Base-by-base conservation (phyloP, 768 basidiomycete species). In the Leccinellum albellum region DNA sequence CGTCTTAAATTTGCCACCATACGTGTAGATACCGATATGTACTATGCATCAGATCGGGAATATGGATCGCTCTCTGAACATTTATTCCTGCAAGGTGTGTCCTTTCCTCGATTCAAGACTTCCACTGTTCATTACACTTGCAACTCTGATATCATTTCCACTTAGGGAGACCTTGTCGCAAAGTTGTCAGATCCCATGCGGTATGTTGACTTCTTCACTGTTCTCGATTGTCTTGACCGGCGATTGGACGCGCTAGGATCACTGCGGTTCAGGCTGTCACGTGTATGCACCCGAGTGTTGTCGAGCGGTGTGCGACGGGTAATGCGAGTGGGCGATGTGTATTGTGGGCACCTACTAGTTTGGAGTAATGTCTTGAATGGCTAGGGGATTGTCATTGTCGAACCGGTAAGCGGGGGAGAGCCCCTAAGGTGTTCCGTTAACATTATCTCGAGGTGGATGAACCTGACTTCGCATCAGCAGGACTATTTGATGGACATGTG, bases 251-350 rank as follows among this genome's bases (percentile, higher is more conserved):
- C 2, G 12, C 12, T 59, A 91, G 88, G 61, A 86, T 93, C 58
- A 82, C 87, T 21, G 91, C 91, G 1, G 86, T 87, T 4, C 91
- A 92, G 71, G 90, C 91, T n/a, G 91, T 93, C n/a, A 90, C 91
- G 9, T 89, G 87, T 63, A 90, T 88, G 14, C 91, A 93, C 68
- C 91, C 91, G 0, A 85, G 67, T 54, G 73, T 89, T 21, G 77
- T 89, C 3, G 89, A 89, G 64, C 81, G 91, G 26, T 87, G 79
- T 23, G 91, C 80, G 4, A 89, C 82, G 46, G 91, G 90, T 21
- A 93, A 91, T 64, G 91, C 70, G 2, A 88, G 84, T 57, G 91
- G 91, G 26, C 79, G 88, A 53, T 92, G 91, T 67, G 81, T 89
- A 13, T 72, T 94, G 12, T 94, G 91, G 91, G 89, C 86, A 29